Evolutionary conservation across 495 filamentous ascomycete genomes (phyloP).

Genomic region (Opeltia flavorubescens): DNA sequence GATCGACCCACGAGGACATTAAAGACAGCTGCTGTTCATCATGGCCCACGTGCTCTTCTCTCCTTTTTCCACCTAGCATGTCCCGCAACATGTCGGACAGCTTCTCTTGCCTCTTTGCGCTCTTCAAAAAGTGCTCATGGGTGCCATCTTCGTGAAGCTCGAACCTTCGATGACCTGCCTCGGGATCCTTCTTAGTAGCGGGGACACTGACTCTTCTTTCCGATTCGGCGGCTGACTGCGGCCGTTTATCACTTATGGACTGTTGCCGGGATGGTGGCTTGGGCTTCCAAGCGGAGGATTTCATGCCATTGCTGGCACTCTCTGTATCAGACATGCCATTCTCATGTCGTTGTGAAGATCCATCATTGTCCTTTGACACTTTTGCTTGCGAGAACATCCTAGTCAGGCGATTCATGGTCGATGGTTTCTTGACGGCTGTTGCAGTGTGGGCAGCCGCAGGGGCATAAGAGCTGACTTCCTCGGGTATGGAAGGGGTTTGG

Average conservation of each 20-base stretch:
- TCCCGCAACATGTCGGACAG: constrained; percentile 80
- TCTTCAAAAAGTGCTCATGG: constrained; percentile 79
- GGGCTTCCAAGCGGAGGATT: constrained; percentile 9
- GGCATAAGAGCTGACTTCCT: constrained; percentile 1
- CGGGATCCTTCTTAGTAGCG: constrained; percentile 24
- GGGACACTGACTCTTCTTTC: constrained; percentile 31
- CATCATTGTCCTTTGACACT: constrained; percentile 20
- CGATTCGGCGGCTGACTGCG: constrained; percentile 25
- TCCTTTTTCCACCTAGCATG: constrained; percentile 60
- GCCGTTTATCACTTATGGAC: constrained; percentile 22
- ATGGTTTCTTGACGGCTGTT: constrained; percentile 31
- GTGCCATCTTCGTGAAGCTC: constrained; percentile 46
- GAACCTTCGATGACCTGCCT: constrained; percentile 39
- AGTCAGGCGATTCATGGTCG: constrained; percentile 42
- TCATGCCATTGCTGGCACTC: constrained; percentile 28
- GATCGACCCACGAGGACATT: constrained; percentile 92
- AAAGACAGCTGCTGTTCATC: constrained; percentile 78
- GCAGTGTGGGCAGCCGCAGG: constrained; percentile 16
- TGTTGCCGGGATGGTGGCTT: constrained; percentile 23
- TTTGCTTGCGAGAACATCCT: constrained; percentile 40
- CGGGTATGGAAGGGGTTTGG: constrained; percentile 7
- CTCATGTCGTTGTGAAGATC: constrained; percentile 19
- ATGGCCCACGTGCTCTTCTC: constrained; percentile 48
- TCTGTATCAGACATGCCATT: constrained; percentile 26
- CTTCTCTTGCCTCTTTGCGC: constrained; percentile 84